Conservation (phyloP, 768 basidiomycete genomes). For the Rhizopogon vulgaris region DNA sequence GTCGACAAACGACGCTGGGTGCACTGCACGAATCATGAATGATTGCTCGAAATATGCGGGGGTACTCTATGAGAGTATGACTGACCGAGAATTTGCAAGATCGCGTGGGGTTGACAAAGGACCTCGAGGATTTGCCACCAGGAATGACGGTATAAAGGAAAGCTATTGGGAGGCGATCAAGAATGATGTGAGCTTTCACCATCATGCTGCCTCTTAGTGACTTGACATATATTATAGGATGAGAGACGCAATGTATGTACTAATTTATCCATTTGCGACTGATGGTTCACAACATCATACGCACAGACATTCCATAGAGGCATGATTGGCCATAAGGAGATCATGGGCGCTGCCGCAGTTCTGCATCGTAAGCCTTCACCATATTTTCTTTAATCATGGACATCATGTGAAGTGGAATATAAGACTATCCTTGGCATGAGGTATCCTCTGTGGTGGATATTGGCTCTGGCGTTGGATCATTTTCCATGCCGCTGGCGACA, state of each 20-base stretch:
- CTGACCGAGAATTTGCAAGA: slow-evolving; percentile 17
- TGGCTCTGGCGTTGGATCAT: slow-evolving; percentile 22
- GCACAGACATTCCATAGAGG: slow-evolving; percentile 16
- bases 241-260: slow-evolving; percentile 11
- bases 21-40: slow-evolving; percentile 3
- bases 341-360: slow-evolving; percentile 19
- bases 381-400: not conserved
- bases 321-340: slow-evolving; percentile 14
- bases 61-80: slow-evolving; percentile 19
- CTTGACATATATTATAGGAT: slow-evolving; percentile 1
- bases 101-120: slow-evolving; percentile 18
- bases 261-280: not conserved
- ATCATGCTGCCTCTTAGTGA: not conserved
- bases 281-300: not conserved
- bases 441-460: slow-evolving; percentile 22
- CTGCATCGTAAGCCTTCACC: slow-evolving; percentile 13
- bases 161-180: slow-evolving; percentile 18
- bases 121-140: slow-evolving; percentile 15
- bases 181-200: slow-evolving; percentile 11
- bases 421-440: slow-evolving; percentile 22
- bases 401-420: not conserved
- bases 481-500: slow-evolving; percentile 22
- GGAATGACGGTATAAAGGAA: slow-evolving; percentile 10
- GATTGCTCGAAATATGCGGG: slow-evolving; percentile 10
- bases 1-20: slow-evolving; percentile 8